Conservation (phyloP, 2,329 filamentous ascomycete genomes). For the Amphichorda felina region DNA sequence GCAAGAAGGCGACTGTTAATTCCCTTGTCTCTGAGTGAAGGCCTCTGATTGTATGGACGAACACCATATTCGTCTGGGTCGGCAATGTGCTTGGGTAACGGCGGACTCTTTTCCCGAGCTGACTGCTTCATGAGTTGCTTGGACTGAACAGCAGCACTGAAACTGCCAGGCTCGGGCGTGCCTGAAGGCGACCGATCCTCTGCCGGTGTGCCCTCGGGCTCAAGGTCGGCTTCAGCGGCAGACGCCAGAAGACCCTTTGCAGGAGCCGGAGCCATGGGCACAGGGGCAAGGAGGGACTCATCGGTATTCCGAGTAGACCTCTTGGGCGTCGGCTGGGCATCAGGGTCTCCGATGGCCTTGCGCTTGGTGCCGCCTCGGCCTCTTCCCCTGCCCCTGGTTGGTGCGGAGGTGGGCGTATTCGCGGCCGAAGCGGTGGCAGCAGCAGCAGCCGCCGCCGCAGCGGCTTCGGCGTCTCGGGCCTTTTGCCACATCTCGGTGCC, state of each 20-base stretch:
- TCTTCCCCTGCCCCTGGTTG: constrained; percentile 18
- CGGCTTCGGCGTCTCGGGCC: constrained; percentile 22
- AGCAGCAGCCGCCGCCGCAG: constrained; percentile 16
- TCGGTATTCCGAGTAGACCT: constrained; percentile 24
- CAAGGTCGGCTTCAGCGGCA: constrained; percentile 20
- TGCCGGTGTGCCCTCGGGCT: constrained; percentile 19
- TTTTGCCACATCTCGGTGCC: constrained; percentile 29
- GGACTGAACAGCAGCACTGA: constrained; percentile 10
- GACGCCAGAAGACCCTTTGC: constrained; percentile 26
- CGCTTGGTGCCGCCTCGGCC: constrained; percentile 30
- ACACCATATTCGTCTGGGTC: constrained; percentile 41
- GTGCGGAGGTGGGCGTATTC: constrained; percentile 12
- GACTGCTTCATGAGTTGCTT: constrained; percentile 15
- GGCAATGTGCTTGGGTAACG: constrained; percentile 23
- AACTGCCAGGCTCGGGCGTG: constrained; percentile 19
- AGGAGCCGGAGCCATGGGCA: constrained; percentile 15
- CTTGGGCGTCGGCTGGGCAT: constrained; percentile 37
- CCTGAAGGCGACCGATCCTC: constrained; percentile 23
- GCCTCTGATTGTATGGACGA: constrained; percentile 26
- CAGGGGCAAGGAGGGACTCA: constrained; percentile 12
- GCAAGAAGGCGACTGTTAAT: constrained; percentile 41
- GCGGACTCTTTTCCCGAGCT: constrained; percentile 24
- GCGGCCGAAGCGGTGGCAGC: constrained; percentile 16
- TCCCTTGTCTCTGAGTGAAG: constrained; percentile 27
- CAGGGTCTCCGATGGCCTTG: constrained; percentile 35